These are phyloP conservation scores for Begonia fuchsioides DNA, from an alignment of 306 rosid species.

Conservation along the genomic window DNA sequence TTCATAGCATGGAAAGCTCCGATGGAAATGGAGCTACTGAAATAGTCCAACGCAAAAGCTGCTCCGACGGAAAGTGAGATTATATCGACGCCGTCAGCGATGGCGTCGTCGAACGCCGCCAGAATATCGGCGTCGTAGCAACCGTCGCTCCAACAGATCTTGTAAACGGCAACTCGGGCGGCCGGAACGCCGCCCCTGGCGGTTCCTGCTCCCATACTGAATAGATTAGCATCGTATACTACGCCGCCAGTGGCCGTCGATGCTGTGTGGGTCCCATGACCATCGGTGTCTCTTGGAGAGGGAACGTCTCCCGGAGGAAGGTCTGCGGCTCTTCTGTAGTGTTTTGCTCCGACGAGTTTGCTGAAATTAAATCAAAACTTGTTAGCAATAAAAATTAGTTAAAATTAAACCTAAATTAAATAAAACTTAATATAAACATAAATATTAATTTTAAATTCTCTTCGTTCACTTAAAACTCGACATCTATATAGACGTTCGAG, in stretches of 20 bases:
- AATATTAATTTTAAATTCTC: too few relatives aligned
- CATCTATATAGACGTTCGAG: not conserved
- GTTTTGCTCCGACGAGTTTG: conserved; percentile 35
- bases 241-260: conserved; percentile 32
- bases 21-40: conserved; percentile 12
- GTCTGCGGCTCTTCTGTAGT: conserved; percentile 4
- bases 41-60: not conserved
- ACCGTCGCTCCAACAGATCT: conserved; percentile 28
- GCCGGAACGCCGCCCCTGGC: conserved; percentile 35
- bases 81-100: conserved; percentile 43
- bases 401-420: too few relatives aligned
- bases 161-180: conserved; percentile 42
- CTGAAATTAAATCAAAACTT: conserved; percentile 7
- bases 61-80: conserved; percentile 23
- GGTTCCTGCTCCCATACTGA: conserved; percentile 26
- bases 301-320: not conserved
- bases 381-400: too few relatives aligned
- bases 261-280: conserved; percentile 46
- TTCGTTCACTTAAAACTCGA: not conserved
- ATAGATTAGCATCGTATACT: conserved; percentile 18
- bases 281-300: conserved; percentile 24
- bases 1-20: conserved; percentile 41
- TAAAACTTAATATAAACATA: too few relatives aligned
- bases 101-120: conserved; percentile 45
- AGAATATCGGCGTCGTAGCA: conserved; percentile 23